These are phyloP conservation scores for Pseudopyricularia javanii DNA, from an alignment of 2,329 filamentous ascomycete genomes.

Conservation along the genomic window DNA sequence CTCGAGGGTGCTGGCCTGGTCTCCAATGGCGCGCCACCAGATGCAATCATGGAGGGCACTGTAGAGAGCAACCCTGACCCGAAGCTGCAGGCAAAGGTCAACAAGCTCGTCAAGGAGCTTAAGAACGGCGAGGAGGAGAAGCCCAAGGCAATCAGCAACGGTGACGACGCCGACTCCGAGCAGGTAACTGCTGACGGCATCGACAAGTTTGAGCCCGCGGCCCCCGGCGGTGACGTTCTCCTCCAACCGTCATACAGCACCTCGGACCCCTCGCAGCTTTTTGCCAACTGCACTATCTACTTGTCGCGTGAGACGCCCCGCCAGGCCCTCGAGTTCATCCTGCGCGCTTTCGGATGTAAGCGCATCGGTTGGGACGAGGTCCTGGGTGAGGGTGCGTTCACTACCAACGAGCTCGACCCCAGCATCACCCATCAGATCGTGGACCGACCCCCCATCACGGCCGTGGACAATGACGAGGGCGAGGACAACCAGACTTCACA, in stretches of 20 bases:
- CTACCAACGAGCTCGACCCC: slow-evolving; percentile 74
- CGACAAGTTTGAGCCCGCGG: slow-evolving; percentile 83
- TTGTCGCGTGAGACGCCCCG: slow-evolving; percentile 88
- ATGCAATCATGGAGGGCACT: slow-evolving; percentile 12
- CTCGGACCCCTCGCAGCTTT: slow-evolving; percentile 61
- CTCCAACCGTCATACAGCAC: slow-evolving; percentile 60
- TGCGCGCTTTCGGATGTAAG: slow-evolving; percentile 91
- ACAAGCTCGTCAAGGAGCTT: slow-evolving; percentile 58
- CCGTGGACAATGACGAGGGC: slow-evolving; percentile 33
- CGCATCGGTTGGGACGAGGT: slow-evolving; percentile 89
- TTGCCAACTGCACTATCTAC: slow-evolving; percentile 81
- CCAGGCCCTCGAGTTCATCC: slow-evolving; percentile 80
- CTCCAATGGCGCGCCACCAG: slow-evolving; percentile 33
- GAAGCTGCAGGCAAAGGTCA: slow-evolving; percentile 51
- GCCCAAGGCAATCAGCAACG: slow-evolving; percentile 17
- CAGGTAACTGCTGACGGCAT: slow-evolving; percentile 51
- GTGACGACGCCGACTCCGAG: slow-evolving; percentile 24
- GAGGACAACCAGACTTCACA: slow-evolving; percentile 52
- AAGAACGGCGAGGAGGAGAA: slow-evolving; percentile 33
- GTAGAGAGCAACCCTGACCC: slow-evolving; percentile 45
- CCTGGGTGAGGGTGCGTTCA: slow-evolving; percentile 84
- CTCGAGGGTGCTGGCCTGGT: slow-evolving; percentile 63
- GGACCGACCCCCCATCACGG: slow-evolving; percentile 69
- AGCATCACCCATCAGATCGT: slow-evolving; percentile 94
- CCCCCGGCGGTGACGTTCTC: slow-evolving; percentile 73